Conservation (phyloP, 129 eudicot species). For the Flaveria sonorensis region DNA sequence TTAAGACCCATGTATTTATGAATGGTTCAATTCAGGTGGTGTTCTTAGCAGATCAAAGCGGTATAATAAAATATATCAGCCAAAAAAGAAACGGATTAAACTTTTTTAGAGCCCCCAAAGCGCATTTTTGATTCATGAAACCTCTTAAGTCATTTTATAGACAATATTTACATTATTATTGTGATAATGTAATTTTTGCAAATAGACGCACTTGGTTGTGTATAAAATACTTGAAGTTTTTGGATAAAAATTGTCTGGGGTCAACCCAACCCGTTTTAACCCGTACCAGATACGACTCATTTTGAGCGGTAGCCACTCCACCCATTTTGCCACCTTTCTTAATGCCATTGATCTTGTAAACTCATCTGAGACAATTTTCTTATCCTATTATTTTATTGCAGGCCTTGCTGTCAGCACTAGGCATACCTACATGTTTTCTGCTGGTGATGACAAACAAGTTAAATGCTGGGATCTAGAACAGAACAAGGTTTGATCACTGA, state of each 20-base stretch:
- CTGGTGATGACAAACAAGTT: slow-evolving; percentile 92
- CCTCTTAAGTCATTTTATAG: not conserved
- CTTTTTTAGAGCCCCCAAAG: not conserved
- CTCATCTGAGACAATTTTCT: not conserved
- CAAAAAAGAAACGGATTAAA: not conserved
- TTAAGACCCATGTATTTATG: not conserved
- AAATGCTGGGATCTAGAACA: slow-evolving; percentile 99
- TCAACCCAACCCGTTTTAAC: not conserved
- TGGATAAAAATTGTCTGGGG: not conserved
- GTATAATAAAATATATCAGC: not conserved
- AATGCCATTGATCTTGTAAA: slow-evolving; percentile 9
- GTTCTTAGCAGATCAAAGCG: not conserved
- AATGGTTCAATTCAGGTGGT: not conserved
- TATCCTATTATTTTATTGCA: slow-evolving; percentile 34
- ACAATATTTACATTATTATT: not conserved
- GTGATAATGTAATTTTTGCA: not conserved
- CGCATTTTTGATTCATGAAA: not conserved
- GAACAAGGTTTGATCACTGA: slow-evolving; percentile 63
- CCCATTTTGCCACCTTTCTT: not conserved
- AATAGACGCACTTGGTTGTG: not conserved
- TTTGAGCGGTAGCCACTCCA: not conserved
- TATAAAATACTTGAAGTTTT: not conserved
- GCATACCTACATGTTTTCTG: slow-evolving; percentile 93
- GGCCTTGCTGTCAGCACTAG: slow-evolving; percentile 91
- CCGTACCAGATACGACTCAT: not conserved